Evolutionary conservation across 139 green algal genomes (phyloP).

Genomic region (Chlorella sp.): DNA sequence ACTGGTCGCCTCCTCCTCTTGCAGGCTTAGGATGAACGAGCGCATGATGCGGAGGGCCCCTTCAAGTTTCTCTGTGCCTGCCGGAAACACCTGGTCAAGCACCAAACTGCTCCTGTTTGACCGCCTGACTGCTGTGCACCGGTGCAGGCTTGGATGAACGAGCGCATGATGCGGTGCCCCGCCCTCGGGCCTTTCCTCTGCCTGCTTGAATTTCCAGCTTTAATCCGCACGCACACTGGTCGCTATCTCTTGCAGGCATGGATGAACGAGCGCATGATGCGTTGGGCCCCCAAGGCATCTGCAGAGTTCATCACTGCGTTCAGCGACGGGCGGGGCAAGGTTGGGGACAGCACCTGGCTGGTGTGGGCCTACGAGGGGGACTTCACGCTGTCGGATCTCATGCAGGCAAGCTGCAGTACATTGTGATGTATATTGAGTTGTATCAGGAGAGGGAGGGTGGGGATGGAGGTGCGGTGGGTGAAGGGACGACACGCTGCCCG

Average conservation of each 20-base stretch:
- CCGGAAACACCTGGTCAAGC: not conserved
- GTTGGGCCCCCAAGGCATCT: conserved; percentile 62
- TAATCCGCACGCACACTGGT: not conserved
- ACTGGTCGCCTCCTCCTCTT: too few relatives aligned
- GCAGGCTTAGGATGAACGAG: conserved; percentile 99
- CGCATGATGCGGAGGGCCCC: conserved; percentile 79
- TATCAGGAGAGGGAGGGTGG: too few relatives aligned
- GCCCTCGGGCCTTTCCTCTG: too few relatives aligned
- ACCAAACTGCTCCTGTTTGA: not conserved
- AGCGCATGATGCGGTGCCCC: conserved; percentile 89
- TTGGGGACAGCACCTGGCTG: conserved; percentile 64
- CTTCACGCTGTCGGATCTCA: conserved; percentile 76
- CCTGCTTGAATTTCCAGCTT: too few relatives aligned
- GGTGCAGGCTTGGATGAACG: conserved; percentile 97
- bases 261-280: conserved; percentile 98
- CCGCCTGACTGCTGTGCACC: not conserved
- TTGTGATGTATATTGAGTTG: too few relatives aligned
- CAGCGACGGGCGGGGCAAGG: conserved; percentile 56
- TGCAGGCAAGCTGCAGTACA: conserved; percentile 41
- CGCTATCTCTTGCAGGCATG: conserved; percentile 68
- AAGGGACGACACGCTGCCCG: too few relatives aligned
- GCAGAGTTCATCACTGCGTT: conserved; percentile 93
- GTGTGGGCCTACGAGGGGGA: conserved; percentile 88
- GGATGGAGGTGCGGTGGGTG: too few relatives aligned
- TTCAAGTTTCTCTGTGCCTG: not conserved